phyloP scores from a whole-genome alignment of 768 basidiomycete genomes.

The Mycena belliarum region DNA sequence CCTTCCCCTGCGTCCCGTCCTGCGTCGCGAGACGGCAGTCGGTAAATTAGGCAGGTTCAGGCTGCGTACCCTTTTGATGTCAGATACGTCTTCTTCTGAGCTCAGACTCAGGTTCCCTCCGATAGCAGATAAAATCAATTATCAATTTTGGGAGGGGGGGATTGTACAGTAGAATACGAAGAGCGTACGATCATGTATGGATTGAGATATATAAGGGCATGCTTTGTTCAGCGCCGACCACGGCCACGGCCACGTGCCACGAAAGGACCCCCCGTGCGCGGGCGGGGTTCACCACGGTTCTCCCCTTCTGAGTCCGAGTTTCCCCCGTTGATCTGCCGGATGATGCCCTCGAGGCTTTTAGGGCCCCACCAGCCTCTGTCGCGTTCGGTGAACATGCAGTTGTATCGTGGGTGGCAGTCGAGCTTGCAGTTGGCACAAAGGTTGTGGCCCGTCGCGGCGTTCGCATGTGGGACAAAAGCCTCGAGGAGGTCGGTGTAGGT shows the following conservation, averaged over 20 bases:
- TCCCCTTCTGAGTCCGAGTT: neutral
- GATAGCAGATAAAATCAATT: neutral
- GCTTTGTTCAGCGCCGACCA: neutral
- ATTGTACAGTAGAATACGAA: neutral
- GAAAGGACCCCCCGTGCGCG: neutral
- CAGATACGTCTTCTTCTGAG: neutral
- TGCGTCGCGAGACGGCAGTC: neutral
- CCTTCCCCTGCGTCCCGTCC: constrained; percentile 3
- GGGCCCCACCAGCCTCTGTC: constrained; percentile 4
- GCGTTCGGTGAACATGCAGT: neutral
- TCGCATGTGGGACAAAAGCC: neutral
- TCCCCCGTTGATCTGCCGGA: neutral
- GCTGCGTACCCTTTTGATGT: neutral
- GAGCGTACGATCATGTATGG: neutral
- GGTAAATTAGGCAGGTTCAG: neutral
- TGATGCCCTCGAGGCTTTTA: neutral
- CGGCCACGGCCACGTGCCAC: too few relatives aligned
- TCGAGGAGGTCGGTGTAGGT: neutral
- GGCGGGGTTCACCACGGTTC: neutral
- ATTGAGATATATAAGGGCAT: neutral
- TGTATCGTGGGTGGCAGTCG: constrained; percentile 5
- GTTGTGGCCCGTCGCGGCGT: neutral
- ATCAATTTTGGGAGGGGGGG: neutral
- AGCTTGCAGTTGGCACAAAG: constrained; percentile 3
- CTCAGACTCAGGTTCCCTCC: constrained; percentile 1